Evolutionary conservation across 257 asterid species (phyloP), one percentile per base, ranked within the genome.

Genomic region (Lycium barbarum): DNA sequence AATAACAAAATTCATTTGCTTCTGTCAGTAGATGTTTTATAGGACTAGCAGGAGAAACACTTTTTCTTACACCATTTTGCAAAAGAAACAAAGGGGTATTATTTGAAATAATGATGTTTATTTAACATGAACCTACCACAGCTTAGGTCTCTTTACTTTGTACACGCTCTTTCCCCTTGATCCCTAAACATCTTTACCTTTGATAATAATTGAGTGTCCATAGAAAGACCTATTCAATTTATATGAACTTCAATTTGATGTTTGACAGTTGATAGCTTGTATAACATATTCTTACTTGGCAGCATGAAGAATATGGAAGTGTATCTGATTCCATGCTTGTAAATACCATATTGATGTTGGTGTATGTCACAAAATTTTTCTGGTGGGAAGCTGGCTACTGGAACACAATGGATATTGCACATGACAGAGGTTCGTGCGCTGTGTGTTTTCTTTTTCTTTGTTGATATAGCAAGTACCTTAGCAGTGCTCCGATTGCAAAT

Each of bases 341-440:
- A 22, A 96, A 95, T 89, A 95, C 97, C 79, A 87, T 88, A 85
- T 71, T 96, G 89, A 95, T 91, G 94, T 87, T 96, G 94, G 94
- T 96, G 74, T 96, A 96, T 62, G 95, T 96, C 15, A 93, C 98
- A 82, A 96, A 96, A 87, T 96, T 96, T 90, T 96, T 96, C 88
- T 96, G 97, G 99, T 96, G 99, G 99, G 99, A 96, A 93, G 98
- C 98, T 89, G 99, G 99, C 84, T 96, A 96, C 80, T 96, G 99
- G 99, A 94, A 91, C 93, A 96, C 99, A 71, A 96, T 96, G 99
- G 99, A 96, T 89, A 96, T 96, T 88, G 98, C 99, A 85, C 99
- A 96, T 78, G 99, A 96, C 89, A 90, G 99, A 96, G 99, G 99
- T 96, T 86, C 86, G 68, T 79, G 26, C 47, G n/a, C 54, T 26